Evolutionary conservation across 345 rosid species (phyloP), one percentile per base, ranked within the genome.

Genomic region (Camelina sativa): DNA sequence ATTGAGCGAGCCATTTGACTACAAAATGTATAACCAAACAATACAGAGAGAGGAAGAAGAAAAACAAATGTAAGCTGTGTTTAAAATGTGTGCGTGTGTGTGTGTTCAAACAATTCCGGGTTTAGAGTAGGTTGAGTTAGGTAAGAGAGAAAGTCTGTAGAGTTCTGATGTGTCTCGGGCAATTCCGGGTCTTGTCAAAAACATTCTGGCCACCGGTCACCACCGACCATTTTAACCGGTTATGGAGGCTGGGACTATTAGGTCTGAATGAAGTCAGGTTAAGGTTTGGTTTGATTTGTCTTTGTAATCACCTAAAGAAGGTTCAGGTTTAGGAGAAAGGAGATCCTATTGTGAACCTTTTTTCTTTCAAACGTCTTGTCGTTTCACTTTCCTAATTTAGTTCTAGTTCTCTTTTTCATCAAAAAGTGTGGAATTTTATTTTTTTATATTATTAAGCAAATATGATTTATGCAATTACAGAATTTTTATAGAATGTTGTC

Each of bases 311-410:
- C 54, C 52, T 12, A 50, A 41, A 30, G 35, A 69, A 11, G 69
- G 80, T 80, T 80, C 88, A 74, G 80, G 80, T 62, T 82, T 82
- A 76, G 91, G 88, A 85, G 84, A 48, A 69, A 25, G 85, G 85
- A 57, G 67, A 80, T 85, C 84, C 85, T 75, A 65, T 69, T 53
- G 78, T 79, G 76, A 48, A 48, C 35, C 41, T 37, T 3, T 54
- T 3, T 54, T 70, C 28, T 64, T 50, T 17, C 4, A 19, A 56
- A 38, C 7, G 32, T 28, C n/a, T 44, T 71, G 46, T 63, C 20
- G 59, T 55, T 65, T 55, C 3, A 4, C 12, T 35, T 61, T 59
- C 15, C 7, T 38, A 66, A n/a, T 74, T 58, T 35, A 25, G 30
- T 61, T 53, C 43, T 13, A 1, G n/a, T 40, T 69, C 15, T 20